Evolutionary conservation across 2,329 filamentous ascomycete species (phyloP).

Genomic region (Cryphonectria carpinicola): DNA sequence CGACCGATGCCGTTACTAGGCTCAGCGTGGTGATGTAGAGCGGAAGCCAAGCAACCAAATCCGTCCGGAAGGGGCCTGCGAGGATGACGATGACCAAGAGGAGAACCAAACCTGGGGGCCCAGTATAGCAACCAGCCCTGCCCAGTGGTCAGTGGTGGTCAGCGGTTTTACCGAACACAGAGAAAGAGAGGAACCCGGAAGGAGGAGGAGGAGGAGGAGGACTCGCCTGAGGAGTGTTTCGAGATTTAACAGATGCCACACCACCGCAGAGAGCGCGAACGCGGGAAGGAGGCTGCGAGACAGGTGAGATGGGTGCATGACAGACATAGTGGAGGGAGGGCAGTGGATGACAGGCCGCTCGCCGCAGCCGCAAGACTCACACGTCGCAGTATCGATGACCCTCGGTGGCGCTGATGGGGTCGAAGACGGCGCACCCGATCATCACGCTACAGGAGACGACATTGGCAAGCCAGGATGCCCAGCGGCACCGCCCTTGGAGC

Average conservation of each 20-base stretch:
- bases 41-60: slow-evolving; percentile 5
- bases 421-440: slow-evolving; percentile 2
- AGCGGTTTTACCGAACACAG: background rate
- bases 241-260: slow-evolving; percentile 8
- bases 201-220: background rate
- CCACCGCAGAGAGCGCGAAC: slow-evolving; percentile 1
- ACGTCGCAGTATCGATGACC: background rate
- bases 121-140: slow-evolving; percentile 8
- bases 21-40: background rate
- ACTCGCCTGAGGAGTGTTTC: slow-evolving; percentile 7
- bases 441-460: slow-evolving; percentile 14
- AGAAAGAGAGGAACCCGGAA: background rate
- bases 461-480: background rate
- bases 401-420: slow-evolving; percentile 1
- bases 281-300: background rate
- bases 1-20: background rate
- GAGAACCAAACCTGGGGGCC: slow-evolving; percentile 1
- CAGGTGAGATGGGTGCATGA: background rate
- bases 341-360: background rate
- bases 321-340: background rate
- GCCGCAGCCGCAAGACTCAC: background rate
- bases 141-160: background rate
- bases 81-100: slow-evolving; percentile 12
- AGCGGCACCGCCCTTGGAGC: background rate
- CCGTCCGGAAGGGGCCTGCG: slow-evolving; percentile 16